Conservation (phyloP, 2,329 filamentous ascomycete genomes). For the Tolypocladium tropicale region DNA sequence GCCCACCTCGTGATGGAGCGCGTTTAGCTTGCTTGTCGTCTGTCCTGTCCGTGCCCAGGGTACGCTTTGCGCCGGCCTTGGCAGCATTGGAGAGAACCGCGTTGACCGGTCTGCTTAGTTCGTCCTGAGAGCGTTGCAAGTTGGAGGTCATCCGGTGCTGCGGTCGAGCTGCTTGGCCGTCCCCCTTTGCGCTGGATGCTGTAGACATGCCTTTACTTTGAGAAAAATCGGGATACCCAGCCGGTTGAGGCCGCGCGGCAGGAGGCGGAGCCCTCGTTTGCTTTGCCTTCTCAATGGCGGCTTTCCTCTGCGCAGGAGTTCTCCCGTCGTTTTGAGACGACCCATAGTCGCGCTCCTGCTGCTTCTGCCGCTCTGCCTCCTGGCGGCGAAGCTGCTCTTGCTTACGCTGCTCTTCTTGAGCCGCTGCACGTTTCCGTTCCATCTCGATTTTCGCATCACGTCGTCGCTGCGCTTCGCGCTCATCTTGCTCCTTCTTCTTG, state of each 20-base stretch:
- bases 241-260: conserved; percentile 43
- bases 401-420: conserved; percentile 54
- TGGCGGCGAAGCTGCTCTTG: conserved; percentile 49
- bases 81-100: conserved; percentile 43
- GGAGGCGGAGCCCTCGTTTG: conserved; percentile 54
- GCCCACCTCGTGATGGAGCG: conserved; percentile 36
- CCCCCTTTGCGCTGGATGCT: conserved; percentile 15
- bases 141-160: conserved; percentile 50
- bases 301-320: conserved; percentile 55
- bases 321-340: conserved; percentile 55
- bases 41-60: conserved; percentile 55
- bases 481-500: conserved; percentile 77
- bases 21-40: conserved; percentile 39
- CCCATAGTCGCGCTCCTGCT: conserved; percentile 49
- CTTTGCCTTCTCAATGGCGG: conserved; percentile 53
- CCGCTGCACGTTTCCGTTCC: conserved; percentile 62
- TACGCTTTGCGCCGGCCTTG: conserved; percentile 63
- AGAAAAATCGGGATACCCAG: conserved; percentile 36
- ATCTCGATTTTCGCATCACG: conserved; percentile 72
- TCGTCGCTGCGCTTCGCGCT: conserved; percentile 67
- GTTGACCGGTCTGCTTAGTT: conserved; percentile 50
- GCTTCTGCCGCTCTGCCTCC: conserved; percentile 51
- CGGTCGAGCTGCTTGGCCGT: conserved; percentile 29
- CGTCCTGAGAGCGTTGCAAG: conserved; percentile 43
- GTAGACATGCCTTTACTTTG: conserved; percentile 16